These are phyloP conservation scores for Sarcodon sp. DNA, from an alignment of 768 basidiomycete genomes.

Conservation along the genomic window DNA sequence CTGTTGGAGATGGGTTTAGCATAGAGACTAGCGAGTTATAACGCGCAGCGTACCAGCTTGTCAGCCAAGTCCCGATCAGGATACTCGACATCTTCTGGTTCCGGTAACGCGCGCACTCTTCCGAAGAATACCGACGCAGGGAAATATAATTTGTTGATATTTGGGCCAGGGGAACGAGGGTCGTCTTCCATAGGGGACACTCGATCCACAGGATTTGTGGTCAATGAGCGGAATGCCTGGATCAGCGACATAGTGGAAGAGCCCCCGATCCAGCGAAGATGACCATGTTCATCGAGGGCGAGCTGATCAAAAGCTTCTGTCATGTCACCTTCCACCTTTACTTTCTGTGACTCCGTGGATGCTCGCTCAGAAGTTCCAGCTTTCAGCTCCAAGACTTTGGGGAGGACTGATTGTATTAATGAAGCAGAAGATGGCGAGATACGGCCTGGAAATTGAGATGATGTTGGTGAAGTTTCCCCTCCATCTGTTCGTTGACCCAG, in stretches of 20 bases:
- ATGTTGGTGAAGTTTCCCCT: constrained; percentile 2
- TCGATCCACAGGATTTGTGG: constrained; percentile 60
- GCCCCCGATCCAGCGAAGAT: constrained; percentile 86
- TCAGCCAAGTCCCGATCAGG: constrained; percentile 78
- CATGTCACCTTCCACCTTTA: constrained; percentile 53
- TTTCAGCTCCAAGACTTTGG: constrained; percentile 8
- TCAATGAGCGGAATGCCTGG: constrained; percentile 72
- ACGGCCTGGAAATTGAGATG: constrained; percentile 3
- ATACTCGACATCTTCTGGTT: constrained; percentile 79
- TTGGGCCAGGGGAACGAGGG: constrained; percentile 64
- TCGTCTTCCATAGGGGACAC: constrained; percentile 81
- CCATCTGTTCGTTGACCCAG: constrained; percentile 30
- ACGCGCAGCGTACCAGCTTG: constrained; percentile 49
- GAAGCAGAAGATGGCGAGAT: constrained; percentile 6
- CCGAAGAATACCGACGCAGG: constrained; percentile 83
- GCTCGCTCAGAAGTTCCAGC: constrained; percentile 8
- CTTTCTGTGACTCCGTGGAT: constrained; percentile 9
- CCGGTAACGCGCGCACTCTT: constrained; percentile 70
- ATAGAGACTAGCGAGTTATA: constrained; percentile 5
- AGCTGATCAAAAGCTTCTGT: constrained; percentile 74
- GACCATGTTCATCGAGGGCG: constrained; percentile 80
- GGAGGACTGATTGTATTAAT: constrained; percentile 12
- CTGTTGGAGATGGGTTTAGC: constrained; percentile 26
- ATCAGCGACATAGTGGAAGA: constrained; percentile 89
- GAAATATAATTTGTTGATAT: constrained; percentile 78